Base-by-base conservation (phyloP, 2,329 filamentous ascomycete species). In the Cordyceps fumosorosea region DNA sequence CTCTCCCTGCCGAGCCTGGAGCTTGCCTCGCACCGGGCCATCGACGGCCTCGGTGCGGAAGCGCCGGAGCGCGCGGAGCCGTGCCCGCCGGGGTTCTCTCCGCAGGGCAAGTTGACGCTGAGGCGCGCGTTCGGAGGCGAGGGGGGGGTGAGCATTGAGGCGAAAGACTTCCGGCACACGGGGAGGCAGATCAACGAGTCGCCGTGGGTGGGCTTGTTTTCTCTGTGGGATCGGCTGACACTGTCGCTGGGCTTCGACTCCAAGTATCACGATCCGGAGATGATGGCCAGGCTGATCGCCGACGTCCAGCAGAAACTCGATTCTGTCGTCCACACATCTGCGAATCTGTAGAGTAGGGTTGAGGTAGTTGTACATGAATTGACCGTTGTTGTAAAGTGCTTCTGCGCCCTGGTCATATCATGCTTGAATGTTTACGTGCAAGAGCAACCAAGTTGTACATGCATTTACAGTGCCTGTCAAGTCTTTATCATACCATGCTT, bases 171-270 rank as follows among this genome's bases (percentile, higher is more conserved):
- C 4, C 42, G 55, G 7, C 55, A 57, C 37, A 57, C 55, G 10
- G 55, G 55, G n/a, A 22, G 55, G 3, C 55, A 48, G 20, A 57
- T 57, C 5, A 57, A 47, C 26, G 55, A 57, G 40, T 57, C 55
- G 8, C 55, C 55, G 4, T 57, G 55, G 55, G 42, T 57, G 3
- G 55, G 55, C n/a, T 14, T 57, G 12, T 57, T 47, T 22, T 57
- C 55, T 6, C 40, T 57, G 1, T 57, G 40, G 40, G 26, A 29
- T 37, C 18, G 55, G 1, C n/a, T 57, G 10, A 57, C 29, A 10
- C 3, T 48, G 4, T 48, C 55, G 20, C 20, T 57, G 18, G 55
- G 55, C 10, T 57, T 57, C 7, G 55, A 57, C 26, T 45, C 55
- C 11, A 57, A 57, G 16, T 57, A 57, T 11, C 55, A 57, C 10